Evolutionary conservation across 2,329 filamentous ascomycete genomes (phyloP).

Genomic region (Massarina eburnea): DNA sequence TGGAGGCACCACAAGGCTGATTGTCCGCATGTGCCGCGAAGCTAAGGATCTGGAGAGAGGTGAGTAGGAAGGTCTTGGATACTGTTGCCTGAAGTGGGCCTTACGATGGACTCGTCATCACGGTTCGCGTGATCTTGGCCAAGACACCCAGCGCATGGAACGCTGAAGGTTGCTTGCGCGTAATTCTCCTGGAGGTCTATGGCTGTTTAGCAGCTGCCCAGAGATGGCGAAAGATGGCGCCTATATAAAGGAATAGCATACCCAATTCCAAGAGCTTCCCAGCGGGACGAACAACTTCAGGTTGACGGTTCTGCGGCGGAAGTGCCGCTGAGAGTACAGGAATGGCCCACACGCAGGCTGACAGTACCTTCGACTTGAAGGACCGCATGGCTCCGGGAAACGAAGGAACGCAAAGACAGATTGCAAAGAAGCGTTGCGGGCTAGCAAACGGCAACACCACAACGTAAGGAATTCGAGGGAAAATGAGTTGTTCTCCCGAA

Average conservation of each 20-base stretch:
- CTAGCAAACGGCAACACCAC: slow-evolving; percentile 19
- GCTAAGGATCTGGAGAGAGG: slow-evolving; percentile 42
- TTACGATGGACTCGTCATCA: slow-evolving; percentile 46
- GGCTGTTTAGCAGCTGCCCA: slow-evolving; percentile 36
- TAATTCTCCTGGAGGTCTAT: slow-evolving; percentile 38
- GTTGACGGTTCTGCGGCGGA: slow-evolving; percentile 13
- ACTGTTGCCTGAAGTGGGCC: slow-evolving; percentile 40
- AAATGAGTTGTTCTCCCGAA: slow-evolving; percentile 21
- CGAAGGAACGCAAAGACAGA: slow-evolving; percentile 9
- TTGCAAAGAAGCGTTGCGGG: slow-evolving; percentile 15
- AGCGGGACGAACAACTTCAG: slow-evolving; percentile 18
- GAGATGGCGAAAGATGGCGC: slow-evolving; percentile 22
- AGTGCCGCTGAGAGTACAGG: slow-evolving; percentile 35
- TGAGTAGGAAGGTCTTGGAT: slow-evolving; percentile 27
- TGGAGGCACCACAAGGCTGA: slow-evolving; percentile 42
- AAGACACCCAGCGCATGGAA: slow-evolving; percentile 48
- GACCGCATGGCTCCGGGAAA: slow-evolving; percentile 28
- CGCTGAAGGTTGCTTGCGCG: slow-evolving; percentile 46
- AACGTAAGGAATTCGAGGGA: slow-evolving; percentile 11
- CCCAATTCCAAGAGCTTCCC: slow-evolving; percentile 31
- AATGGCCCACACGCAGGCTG: slow-evolving; percentile 29
- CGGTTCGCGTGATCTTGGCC: slow-evolving; percentile 39
- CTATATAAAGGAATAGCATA: slow-evolving; percentile 28
- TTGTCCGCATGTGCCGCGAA: slow-evolving; percentile 43
- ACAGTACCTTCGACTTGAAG: slow-evolving; percentile 35